phyloP scores from a whole-genome alignment of 129 eudicot genomes.

The Flaveria ramosissima region DNA sequence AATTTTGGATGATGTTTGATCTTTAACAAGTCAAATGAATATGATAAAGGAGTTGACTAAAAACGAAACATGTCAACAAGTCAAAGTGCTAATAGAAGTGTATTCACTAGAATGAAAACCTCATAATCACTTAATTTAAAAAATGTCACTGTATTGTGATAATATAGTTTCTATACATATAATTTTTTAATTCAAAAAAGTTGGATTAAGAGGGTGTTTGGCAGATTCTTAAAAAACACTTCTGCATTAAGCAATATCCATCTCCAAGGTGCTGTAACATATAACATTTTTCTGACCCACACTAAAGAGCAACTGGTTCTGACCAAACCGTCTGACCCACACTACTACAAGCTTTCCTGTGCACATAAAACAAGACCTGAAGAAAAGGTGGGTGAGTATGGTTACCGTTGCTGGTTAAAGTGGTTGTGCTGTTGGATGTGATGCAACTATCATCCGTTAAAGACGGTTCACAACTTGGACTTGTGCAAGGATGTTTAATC shows the following conservation, averaged over 20 bases:
- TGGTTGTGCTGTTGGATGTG: constrained; percentile 60
- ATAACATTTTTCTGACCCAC: not conserved
- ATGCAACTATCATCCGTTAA: constrained; percentile 62
- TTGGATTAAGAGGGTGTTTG: not conserved
- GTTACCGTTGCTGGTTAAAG: constrained; percentile 56
- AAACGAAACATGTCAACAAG: not conserved
- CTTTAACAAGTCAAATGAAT: not conserved
- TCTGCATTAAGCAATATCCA: no score
- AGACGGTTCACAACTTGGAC: constrained; percentile 55
- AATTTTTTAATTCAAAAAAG: not conserved
- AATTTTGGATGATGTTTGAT: not conserved
- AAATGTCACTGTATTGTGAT: no score
- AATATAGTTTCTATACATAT: not conserved
- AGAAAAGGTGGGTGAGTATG: constrained; percentile 14
- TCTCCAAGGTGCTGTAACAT: not conserved
- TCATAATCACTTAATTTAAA: no score
- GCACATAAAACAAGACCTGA: constrained; percentile 9
- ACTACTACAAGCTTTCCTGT: not conserved
- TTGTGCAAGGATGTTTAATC: constrained; percentile 36
- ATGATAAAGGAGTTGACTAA: not conserved
- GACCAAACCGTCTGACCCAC: not conserved
- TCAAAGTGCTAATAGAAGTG: not conserved
- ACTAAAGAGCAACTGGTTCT: not conserved
- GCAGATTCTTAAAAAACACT: no score
- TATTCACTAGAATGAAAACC: no score